Base-by-base conservation (phyloP, 169 alveolate species). In the Miamiensis avidus region DNA sequence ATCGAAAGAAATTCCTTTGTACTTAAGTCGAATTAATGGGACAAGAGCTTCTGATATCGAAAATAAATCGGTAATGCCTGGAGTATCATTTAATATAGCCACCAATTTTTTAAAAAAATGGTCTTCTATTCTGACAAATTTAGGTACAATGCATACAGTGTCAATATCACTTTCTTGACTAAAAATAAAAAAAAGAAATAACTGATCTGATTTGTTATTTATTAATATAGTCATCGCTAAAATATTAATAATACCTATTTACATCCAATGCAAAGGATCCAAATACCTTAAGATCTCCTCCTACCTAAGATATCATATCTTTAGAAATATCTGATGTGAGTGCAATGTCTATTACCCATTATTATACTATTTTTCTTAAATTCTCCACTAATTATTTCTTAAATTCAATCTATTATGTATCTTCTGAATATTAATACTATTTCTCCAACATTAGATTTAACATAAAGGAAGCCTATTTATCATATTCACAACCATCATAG, bases 161-260 rank as follows among this genome's bases (percentile, higher is more conserved):
- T 95, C 98, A n/a, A 95, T 91, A 89, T 95, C 98, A 81, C 95
- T 93, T 6, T 91, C 94, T 26, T 95, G 94, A 49, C 69, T 49
- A 11, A 49, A 49, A 49, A 49, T 11, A 49, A 11, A 49, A 49
- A 11, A 20, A 11, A 11, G 69, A 49, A 49, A 49, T n/a, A n/a
- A n/a, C n/a, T n/a, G n/a, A n/a, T 49, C 20, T 49, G 4, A 49
- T 11, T 49, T 11, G 26, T 49, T 49, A 49, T 49, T 11, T 49
- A 49, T 49, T 49, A 49, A 49, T 49, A 49, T 49, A 11, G 4
- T 49, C 20, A 49, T 49, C 20, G 20, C 69, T 49, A 49, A 11
- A 11, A 49, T 49, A 11, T 49, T 49, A 11, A 49, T 49, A 49
- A 11, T 49, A 49, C 69, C 69, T 49, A 49, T 49, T 49, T 11